Evolutionary conservation across 225 moss, liverwort and hornwort species (phyloP).

Genomic region (Pseudoscleropodium purum): DNA sequence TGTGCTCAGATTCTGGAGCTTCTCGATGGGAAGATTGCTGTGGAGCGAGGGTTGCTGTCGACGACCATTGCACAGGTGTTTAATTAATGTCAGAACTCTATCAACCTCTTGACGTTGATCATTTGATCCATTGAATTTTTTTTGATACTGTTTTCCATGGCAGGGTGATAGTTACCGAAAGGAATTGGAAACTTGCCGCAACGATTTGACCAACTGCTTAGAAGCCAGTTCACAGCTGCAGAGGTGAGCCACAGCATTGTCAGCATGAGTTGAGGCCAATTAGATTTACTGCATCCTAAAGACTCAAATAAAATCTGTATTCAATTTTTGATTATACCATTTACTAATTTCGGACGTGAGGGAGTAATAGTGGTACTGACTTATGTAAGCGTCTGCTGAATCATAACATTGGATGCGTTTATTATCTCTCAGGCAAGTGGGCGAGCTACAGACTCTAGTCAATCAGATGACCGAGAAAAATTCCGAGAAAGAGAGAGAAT

Average conservation of each 20-base stretch:
- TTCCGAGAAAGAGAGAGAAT: constrained; percentile 18
- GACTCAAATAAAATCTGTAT: not conserved
- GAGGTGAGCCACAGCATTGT: constrained; percentile 22
- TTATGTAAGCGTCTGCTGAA: not conserved
- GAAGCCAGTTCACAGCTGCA: constrained; percentile 70
- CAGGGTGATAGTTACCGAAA: constrained; percentile 57
- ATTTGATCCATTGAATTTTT: not conserved
- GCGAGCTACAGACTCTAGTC: constrained; percentile 45
- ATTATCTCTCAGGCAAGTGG: constrained; percentile 50
- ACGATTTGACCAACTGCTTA: constrained; percentile 70
- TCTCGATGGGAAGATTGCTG: constrained; percentile 53
- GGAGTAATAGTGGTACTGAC: not conserved
- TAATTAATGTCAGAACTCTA: not conserved
- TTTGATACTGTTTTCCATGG: not conserved
- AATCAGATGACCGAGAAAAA: constrained; percentile 31
- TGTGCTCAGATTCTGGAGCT: constrained; percentile 40
- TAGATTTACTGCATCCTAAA: not conserved
- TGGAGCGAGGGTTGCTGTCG: constrained; percentile 17
- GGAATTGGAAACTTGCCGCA: constrained; percentile 75
- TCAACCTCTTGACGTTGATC: not conserved
- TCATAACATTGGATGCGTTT: not conserved
- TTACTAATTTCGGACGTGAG: not conserved
- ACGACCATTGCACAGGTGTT: constrained; percentile 62
- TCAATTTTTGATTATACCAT: not conserved
- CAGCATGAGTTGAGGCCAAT: not conserved